phyloP scores from a whole-genome alignment of 176 grass and related monocot species.

The Hsuehochloa calcarea region DNA sequence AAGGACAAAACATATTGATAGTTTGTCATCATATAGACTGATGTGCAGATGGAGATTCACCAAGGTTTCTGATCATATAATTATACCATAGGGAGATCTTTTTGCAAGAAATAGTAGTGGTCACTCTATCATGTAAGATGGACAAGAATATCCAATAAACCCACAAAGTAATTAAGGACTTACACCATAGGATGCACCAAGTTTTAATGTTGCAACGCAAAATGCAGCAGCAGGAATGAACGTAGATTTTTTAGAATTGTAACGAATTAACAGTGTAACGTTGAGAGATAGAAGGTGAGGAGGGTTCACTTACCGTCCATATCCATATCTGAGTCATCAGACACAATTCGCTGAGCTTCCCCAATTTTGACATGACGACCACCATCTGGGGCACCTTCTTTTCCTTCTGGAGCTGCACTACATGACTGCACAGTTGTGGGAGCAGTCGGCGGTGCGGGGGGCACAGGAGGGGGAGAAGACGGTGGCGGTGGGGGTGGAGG shows the following conservation, averaged over 20 bases:
- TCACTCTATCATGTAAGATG: not conserved
- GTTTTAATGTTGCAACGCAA: not conserved
- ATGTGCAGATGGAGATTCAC: not conserved
- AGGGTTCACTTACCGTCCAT: conserved; percentile 68
- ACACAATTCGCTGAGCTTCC: conserved; percentile 51
- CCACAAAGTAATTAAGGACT: not conserved
- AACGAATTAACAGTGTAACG: not conserved
- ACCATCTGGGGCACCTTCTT: conserved; percentile 21
- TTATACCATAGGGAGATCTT: not conserved
- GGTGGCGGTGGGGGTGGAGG: conserved; percentile 37
- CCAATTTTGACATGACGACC: conserved; percentile 18
- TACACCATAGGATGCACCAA: not conserved
- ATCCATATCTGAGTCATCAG: conserved; percentile 92
- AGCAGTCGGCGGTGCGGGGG: conserved; percentile 10
- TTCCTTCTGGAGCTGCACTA: not conserved
- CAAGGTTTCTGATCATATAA: not conserved
- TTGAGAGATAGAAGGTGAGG: not conserved
- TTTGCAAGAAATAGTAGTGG: not conserved
- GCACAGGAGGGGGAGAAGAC: conserved; percentile 35
- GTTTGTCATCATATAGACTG: conserved; percentile 21
- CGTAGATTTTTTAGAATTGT: not conserved
- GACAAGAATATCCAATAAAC: not conserved
- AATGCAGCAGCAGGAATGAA: conserved; percentile 9
- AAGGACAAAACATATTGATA: not conserved
- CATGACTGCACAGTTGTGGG: conserved; percentile 20